These are phyloP conservation scores for Fraxinus cuspidata DNA, from an alignment of 257 asterid species.

Conservation along the genomic window DNA sequence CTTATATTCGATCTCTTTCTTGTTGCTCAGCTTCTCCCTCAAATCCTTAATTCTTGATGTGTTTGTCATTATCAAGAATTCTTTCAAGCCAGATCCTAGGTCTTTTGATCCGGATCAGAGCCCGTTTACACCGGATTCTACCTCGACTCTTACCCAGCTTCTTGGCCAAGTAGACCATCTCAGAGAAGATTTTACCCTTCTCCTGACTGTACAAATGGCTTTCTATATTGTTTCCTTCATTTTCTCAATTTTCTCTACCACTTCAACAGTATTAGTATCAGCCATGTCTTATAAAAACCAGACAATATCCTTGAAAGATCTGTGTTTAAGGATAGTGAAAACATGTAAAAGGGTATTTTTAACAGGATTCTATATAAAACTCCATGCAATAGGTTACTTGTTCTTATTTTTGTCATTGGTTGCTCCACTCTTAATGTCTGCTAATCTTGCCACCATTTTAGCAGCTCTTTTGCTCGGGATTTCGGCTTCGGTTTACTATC, in stretches of 20 bases:
- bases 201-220: slow-evolving; percentile 25
- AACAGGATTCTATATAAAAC: slow-evolving; percentile 26
- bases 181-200: slow-evolving; percentile 18
- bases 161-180: slow-evolving; percentile 12
- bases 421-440: neutral
- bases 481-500: neutral
- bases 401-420: neutral
- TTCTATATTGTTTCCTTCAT: slow-evolving; percentile 24
- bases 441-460: slow-evolving; percentile 15
- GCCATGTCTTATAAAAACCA: slow-evolving; percentile 29
- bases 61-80: neutral
- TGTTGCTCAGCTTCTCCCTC: slow-evolving; percentile 20
- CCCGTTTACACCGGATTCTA: neutral
- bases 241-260: slow-evolving; percentile 36
- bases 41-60: slow-evolving; percentile 20
- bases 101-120: neutral
- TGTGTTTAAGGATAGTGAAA: slow-evolving; percentile 20
- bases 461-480: slow-evolving; percentile 13
- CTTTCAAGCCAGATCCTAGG: slow-evolving; percentile 25
- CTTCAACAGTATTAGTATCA: slow-evolving; percentile 37
- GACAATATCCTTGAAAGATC: slow-evolving; percentile 28
- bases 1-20: slow-evolving; percentile 15
- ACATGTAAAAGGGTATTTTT: slow-evolving; percentile 38
- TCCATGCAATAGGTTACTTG: slow-evolving; percentile 33
- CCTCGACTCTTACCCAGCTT: neutral